A percentile compares a stretch with the other conserved stretches of the same genome.
phyloP scores from a whole-genome alignment of 768 basidiomycete species.

The Termitomyces sp. region DNA sequence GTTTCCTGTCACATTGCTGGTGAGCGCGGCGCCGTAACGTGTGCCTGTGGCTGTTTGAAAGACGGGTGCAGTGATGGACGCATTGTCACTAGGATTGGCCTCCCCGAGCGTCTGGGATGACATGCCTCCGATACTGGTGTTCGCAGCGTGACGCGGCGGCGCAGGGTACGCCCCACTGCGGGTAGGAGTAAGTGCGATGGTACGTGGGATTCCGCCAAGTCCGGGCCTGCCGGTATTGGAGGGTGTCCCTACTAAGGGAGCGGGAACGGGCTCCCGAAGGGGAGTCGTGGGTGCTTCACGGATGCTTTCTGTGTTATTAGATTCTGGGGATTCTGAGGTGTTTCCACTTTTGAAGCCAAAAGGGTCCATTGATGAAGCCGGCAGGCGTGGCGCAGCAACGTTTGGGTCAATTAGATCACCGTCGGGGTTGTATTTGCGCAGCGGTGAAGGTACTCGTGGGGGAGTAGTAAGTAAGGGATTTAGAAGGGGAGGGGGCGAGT shows the following conservation, averaged over 20 bases:
- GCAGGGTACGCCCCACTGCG: slow-evolving; percentile 13
- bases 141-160: slow-evolving; percentile 12
- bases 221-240: slow-evolving; percentile 48
- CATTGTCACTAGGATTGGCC: slow-evolving; percentile 8
- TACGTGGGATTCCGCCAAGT: slow-evolving; percentile 46
- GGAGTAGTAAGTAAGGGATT: slow-evolving; percentile 19
- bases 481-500: slow-evolving; percentile 18
- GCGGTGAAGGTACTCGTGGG: slow-evolving; percentile 27
- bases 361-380: slow-evolving; percentile 25
- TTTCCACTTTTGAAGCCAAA: not conserved
- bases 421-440: slow-evolving; percentile 12
- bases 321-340: not conserved
- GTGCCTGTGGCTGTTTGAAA: slow-evolving; percentile 53
- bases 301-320: not conserved
- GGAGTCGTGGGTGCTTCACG: not conserved
- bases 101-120: not conserved
- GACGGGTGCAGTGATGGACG: slow-evolving; percentile 17
- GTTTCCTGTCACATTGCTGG: slow-evolving; percentile 32
- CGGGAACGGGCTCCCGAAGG: not conserved
- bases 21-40: slow-evolving; percentile 58
- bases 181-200: slow-evolving; percentile 44
- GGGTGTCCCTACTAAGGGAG: slow-evolving; percentile 9
- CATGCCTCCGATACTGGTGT: slow-evolving; percentile 16
- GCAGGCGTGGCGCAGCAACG: slow-evolving; percentile 12
- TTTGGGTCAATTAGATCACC: not conserved